A percentile compares a stretch with the other conserved stretches of the same genome.
Evolutionary conservation across 495 filamentous ascomycete species (phyloP).

Genomic region (Penicillium angulare): DNA sequence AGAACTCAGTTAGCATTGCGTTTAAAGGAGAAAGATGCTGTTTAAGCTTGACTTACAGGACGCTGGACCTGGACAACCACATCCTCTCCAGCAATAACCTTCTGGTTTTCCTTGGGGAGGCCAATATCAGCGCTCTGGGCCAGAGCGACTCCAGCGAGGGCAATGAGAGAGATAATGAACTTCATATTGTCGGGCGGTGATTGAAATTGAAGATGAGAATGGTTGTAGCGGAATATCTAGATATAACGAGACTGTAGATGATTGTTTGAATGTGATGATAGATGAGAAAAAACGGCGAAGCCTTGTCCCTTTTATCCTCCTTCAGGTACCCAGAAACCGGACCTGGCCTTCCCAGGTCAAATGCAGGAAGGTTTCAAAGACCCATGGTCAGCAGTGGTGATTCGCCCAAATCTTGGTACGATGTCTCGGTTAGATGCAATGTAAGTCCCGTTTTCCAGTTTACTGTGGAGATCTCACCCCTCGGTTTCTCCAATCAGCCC

Average conservation of each 20-base stretch:
- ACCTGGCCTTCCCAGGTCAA: neutral
- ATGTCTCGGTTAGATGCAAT: constrained; percentile 11
- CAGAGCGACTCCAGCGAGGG: constrained; percentile 48
- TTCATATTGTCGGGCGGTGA: constrained; percentile 15
- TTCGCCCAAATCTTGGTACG: constrained; percentile 13
- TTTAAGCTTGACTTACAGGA: constrained; percentile 21
- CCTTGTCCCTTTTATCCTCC: constrained; percentile 4
- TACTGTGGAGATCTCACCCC: constrained; percentile 2
- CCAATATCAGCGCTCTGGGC: constrained; percentile 65
- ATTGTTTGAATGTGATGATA: neutral
- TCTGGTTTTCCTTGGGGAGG: constrained; percentile 47
- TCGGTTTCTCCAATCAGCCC: neutral
- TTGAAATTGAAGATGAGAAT: neutral
- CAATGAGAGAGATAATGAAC: constrained; percentile 18
- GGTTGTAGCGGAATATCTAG: neutral
- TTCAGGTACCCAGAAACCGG: neutral
- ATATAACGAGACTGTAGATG: neutral
- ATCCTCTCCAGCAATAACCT: constrained; percentile 17
- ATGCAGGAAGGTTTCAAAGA: constrained; percentile 2
- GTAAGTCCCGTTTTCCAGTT: constrained; percentile 1
- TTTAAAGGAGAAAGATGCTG: neutral
- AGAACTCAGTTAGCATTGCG: neutral
- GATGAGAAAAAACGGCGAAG: neutral
- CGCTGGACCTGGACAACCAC: constrained; percentile 33
- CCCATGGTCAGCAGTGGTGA: constrained; percentile 7